Conservation (phyloP, 345 rosid genomes). For the Gossypium raimondii region DNA sequence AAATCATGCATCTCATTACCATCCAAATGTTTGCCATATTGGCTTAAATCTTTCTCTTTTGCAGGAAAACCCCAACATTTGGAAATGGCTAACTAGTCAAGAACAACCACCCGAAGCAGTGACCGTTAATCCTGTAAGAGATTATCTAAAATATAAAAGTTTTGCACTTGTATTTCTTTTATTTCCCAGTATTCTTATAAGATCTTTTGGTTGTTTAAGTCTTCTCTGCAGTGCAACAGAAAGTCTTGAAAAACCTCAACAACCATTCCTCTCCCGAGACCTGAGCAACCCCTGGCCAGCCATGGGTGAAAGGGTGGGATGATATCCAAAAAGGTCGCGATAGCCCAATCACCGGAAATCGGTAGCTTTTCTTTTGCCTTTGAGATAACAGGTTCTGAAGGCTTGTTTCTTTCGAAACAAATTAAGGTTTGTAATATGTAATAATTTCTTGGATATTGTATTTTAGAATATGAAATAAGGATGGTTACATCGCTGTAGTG, state of each 20-base stretch:
- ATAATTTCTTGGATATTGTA: neutral
- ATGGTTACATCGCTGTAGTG: neutral
- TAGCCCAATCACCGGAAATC: conserved; percentile 53
- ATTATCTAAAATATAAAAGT: neutral
- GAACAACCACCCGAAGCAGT: conserved; percentile 84
- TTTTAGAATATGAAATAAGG: neutral
- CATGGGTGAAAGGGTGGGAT: conserved; percentile 79
- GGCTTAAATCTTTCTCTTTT: conserved; percentile 1
- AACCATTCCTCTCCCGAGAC: conserved; percentile 52
- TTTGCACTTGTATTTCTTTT: neutral
- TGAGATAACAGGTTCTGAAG: neutral
- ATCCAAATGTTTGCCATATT: neutral
- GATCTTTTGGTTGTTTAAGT: conserved; percentile 39
- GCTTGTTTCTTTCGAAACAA: neutral
- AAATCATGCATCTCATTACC: neutral
- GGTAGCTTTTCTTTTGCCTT: conserved; percentile 26
- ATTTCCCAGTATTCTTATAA: neutral
- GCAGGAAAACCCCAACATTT: conserved; percentile 93
- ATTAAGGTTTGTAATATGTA: neutral
- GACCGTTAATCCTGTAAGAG: conserved; percentile 59
- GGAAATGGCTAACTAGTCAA: conserved; percentile 89
- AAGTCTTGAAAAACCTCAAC: conserved; percentile 58
- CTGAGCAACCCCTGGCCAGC: conserved; percentile 56
- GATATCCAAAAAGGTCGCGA: conserved; percentile 54
- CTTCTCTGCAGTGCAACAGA: conserved; percentile 55